These are phyloP conservation scores for Gentiana macrophylla DNA, from an alignment of 257 asterid genomes.

Conservation along the genomic window DNA sequence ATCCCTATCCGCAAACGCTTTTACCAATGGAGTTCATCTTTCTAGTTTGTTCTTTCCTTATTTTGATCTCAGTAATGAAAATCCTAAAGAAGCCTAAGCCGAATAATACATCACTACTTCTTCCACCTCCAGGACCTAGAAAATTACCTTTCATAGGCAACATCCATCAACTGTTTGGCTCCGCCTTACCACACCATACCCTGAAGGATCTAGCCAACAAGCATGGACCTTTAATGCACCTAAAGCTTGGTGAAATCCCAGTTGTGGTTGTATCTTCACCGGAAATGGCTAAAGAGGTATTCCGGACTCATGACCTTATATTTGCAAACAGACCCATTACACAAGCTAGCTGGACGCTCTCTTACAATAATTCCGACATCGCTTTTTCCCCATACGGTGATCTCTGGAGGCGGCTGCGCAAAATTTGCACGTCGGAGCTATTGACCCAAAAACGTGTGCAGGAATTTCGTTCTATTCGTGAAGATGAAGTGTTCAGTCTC, in stretches of 20 bases:
- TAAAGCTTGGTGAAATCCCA: too few species aligned
- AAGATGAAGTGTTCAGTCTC: neutral
- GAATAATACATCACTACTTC: neutral
- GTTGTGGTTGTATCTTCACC: too few species aligned
- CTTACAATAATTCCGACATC: neutral
- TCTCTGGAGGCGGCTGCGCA: conserved; percentile 1
- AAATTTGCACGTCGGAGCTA: neutral
- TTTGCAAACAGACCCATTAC: neutral
- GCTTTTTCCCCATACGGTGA: neutral
- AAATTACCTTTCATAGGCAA: too few species aligned
- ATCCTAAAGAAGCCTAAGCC: neutral
- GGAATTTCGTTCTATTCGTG: neutral
- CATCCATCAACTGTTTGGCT: too few species aligned
- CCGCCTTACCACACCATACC: too few species aligned
- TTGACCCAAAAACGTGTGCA: neutral
- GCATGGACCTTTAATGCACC: too few species aligned
- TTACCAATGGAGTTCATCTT: neutral
- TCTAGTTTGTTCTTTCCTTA: neutral
- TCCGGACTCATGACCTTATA: neutral
- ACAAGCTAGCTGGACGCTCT: neutral
- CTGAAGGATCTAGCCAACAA: too few species aligned
- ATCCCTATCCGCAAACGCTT: too few species aligned
- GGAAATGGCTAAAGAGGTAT: too few species aligned
- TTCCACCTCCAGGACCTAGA: conserved; percentile 4
- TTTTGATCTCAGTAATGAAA: neutral